Percentiles rank a stretch among this genome's conserved stretches.
Evolutionary conservation across 176 grass and related monocot genomes (phyloP).

Genomic region (Typha latifolia): DNA sequence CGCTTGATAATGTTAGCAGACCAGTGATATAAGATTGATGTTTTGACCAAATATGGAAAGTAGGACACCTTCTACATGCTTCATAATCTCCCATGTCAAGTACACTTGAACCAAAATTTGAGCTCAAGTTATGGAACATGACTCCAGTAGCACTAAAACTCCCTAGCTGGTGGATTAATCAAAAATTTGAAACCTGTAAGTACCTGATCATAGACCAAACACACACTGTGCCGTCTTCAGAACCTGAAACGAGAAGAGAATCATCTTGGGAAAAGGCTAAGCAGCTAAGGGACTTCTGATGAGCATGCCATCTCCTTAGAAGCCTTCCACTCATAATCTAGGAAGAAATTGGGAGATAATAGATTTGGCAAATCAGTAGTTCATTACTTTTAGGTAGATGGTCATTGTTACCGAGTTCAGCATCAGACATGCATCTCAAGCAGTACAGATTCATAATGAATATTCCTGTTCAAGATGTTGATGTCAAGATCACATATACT

Average conservation of each 20-base stretch:
- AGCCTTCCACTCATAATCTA: constrained; percentile 27
- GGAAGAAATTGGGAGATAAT: background rate
- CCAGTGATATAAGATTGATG: constrained; percentile 20
- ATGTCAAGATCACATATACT: background rate
- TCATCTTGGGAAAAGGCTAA: constrained; percentile 27
- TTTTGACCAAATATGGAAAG: constrained; percentile 5
- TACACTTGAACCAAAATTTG: background rate
- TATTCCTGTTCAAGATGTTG: no score
- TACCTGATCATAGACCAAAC: constrained; percentile 34
- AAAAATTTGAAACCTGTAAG: background rate
- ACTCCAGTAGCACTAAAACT: background rate
- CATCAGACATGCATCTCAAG: no score
- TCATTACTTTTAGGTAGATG: no score
- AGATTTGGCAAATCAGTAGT: background rate
- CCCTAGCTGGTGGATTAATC: background rate
- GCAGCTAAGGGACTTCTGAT: constrained; percentile 22
- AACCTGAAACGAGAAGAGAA: constrained; percentile 27
- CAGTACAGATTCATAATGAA: no score
- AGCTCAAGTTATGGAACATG: background rate
- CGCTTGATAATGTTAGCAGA: constrained; percentile 14
- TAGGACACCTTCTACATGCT: constrained; percentile 5
- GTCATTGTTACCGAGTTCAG: no score
- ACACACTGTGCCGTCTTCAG: constrained; percentile 19
- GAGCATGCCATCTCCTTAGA: constrained; percentile 23
- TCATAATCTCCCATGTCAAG: background rate